These are phyloP conservation scores for Circinella minor DNA, from an alignment of 371 early-diverging fungal genomes.

Conservation along the genomic window DNA sequence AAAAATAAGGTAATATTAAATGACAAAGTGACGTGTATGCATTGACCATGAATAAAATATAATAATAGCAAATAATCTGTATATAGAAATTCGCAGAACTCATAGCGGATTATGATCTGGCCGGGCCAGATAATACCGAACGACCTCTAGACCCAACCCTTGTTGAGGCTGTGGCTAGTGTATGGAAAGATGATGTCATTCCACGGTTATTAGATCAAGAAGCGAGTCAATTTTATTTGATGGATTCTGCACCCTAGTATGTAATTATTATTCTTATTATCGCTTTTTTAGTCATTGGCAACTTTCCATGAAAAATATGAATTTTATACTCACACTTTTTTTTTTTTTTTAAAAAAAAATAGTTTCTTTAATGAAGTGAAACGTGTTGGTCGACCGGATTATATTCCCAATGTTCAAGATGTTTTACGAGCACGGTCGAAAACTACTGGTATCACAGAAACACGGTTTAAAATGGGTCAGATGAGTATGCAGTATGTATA, in stretches of 20 bases:
- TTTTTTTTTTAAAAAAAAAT: neutral
- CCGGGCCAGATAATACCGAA: conserved; percentile 14
- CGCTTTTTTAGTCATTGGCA: neutral
- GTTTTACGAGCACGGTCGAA: conserved; percentile 81
- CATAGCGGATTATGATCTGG: conserved; percentile 19
- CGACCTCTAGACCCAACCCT: conserved; percentile 42
- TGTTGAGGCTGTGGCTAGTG: conserved; percentile 63
- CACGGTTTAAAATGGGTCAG: conserved; percentile 71
- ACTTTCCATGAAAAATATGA: neutral
- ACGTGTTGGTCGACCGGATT: conserved; percentile 60
- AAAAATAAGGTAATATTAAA: conserved; percentile 39
- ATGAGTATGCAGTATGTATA: conserved; percentile 40
- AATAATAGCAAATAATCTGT: neutral
- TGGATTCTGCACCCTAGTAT: conserved; percentile 78
- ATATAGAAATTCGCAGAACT: conserved; percentile 15
- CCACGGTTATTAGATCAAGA: conserved; percentile 58
- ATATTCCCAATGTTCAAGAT: conserved; percentile 73
- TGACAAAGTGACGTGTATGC: no score
- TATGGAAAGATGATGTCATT: conserved; percentile 76
- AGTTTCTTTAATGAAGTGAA: conserved; percentile 64
- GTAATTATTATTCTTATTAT: neutral
- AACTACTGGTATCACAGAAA: conserved; percentile 86
- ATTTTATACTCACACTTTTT: neutral
- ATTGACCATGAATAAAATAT: neutral
- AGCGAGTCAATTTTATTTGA: conserved; percentile 72